phyloP scores from a whole-genome alignment of 345 rosid species.

The Ricinus communis region DNA sequence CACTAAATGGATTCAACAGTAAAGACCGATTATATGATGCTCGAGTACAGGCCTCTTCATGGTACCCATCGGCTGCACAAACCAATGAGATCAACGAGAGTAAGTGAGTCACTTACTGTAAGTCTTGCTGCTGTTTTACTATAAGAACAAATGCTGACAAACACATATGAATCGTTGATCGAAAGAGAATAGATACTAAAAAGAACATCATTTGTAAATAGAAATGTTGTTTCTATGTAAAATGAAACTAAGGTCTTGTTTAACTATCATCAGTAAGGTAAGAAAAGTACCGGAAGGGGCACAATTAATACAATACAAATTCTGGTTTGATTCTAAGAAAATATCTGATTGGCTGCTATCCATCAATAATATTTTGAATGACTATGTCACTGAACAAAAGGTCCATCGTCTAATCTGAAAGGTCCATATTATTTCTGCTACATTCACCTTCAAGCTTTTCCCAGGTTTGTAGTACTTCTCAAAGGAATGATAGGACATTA shows the following conservation, averaged over 20 bases:
- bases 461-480: neutral
- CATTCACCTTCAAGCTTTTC: neutral
- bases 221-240: neutral
- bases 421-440: neutral
- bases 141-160: neutral
- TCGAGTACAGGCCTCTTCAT: conserved; percentile 40
- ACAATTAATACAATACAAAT: neutral
- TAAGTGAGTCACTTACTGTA: too few species aligned
- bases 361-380: neutral
- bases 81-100: conserved; percentile 43
- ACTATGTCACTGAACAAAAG: neutral
- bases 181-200: neutral
- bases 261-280: neutral
- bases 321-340: neutral
- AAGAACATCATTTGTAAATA: neutral
- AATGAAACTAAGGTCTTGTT: neutral
- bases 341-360: neutral
- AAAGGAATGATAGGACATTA: neutral
- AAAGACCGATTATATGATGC: conserved; percentile 52
- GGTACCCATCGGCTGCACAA: conserved; percentile 24
- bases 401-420: neutral
- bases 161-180: too few species aligned
- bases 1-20: too few species aligned
- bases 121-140: neutral
- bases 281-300: neutral